These are phyloP conservation scores for Entrophospora sp. DNA, from an alignment of 192 early-diverging fungal species.

Conservation along the genomic window DNA sequence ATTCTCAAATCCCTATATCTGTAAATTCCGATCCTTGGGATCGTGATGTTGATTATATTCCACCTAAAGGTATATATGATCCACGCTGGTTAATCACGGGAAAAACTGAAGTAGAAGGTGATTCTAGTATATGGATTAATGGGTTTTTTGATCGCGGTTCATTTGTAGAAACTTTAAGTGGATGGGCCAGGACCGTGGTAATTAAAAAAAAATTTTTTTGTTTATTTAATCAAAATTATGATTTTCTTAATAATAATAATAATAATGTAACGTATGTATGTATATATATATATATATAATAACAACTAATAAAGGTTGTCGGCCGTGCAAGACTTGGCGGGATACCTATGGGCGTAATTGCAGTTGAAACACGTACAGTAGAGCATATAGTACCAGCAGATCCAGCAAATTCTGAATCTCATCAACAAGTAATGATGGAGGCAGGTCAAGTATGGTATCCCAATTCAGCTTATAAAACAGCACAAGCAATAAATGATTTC, in stretches of 20 bases:
- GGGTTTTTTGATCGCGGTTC: conserved; percentile 99
- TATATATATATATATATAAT: too few relatives aligned
- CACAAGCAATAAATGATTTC: conserved; percentile 98
- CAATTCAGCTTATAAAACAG: conserved; percentile 98
- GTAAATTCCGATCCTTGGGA: conserved; percentile 67
- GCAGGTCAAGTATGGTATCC: conserved; percentile 98
- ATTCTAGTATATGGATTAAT: conserved; percentile 52
- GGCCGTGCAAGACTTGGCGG: conserved; percentile 93
- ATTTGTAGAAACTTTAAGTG: conserved; percentile 90
- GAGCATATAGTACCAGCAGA: conserved; percentile 90
- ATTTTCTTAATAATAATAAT: too few relatives aligned
- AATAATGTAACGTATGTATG: too few relatives aligned
- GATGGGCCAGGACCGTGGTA: conserved; percentile 96
- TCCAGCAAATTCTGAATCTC: conserved; percentile 83
- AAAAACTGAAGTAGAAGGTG: conserved; percentile 49
- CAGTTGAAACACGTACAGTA: conserved; percentile 91
- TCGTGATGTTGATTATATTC: conserved; percentile 72
- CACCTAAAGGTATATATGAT: conserved; percentile 81
- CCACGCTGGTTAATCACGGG: conserved; percentile 87
- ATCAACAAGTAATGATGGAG: conserved; percentile 81
- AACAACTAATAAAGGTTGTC: too few relatives aligned
- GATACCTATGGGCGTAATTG: conserved; percentile 93
- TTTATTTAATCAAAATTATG: too few relatives aligned
- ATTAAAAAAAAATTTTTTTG: neutral
- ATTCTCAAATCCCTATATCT: conserved; percentile 58